Percentiles rank a stretch among this genome's conserved stretches.
These are phyloP conservation scores for Sugiyamaella qingdaonensis DNA, from an alignment of 805 yeast genomes.

Conservation along the genomic window DNA sequence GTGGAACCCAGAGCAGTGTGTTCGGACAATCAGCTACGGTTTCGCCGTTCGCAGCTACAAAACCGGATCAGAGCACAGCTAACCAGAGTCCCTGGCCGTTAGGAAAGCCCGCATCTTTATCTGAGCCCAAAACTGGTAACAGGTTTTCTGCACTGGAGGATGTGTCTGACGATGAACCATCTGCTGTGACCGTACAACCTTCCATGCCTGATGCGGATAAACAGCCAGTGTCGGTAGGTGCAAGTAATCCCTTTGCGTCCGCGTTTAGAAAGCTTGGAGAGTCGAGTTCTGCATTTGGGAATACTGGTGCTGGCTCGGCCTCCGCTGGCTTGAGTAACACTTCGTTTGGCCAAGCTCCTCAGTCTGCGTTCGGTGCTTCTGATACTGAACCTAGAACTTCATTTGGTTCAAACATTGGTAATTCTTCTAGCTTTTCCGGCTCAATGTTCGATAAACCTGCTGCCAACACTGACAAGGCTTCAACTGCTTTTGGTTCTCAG, in stretches of 20 bases:
- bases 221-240: background rate
- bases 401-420: background rate
- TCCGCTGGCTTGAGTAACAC: background rate
- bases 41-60: constrained; percentile 7
- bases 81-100: background rate
- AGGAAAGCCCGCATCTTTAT: background rate
- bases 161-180: background rate
- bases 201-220: background rate
- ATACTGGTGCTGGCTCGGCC: background rate
- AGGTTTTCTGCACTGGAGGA: background rate
- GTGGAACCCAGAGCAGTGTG: background rate
- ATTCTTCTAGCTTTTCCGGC: background rate
- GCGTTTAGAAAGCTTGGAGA: background rate
- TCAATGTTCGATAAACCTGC: no score
- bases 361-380: constrained; percentile 13
- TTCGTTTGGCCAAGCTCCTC: background rate
- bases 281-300: constrained; percentile 4
- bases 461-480: no score
- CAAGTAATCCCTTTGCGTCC: constrained; percentile 1
- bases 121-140: background rate
- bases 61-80: background rate
- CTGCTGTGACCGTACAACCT: background rate
- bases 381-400: background rate
- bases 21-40: constrained; percentile 7
- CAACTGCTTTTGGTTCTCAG: no score